Base-by-base conservation (phyloP, 2,329 filamentous ascomycete genomes). In the Fonsecaea multimorphosa region DNA sequence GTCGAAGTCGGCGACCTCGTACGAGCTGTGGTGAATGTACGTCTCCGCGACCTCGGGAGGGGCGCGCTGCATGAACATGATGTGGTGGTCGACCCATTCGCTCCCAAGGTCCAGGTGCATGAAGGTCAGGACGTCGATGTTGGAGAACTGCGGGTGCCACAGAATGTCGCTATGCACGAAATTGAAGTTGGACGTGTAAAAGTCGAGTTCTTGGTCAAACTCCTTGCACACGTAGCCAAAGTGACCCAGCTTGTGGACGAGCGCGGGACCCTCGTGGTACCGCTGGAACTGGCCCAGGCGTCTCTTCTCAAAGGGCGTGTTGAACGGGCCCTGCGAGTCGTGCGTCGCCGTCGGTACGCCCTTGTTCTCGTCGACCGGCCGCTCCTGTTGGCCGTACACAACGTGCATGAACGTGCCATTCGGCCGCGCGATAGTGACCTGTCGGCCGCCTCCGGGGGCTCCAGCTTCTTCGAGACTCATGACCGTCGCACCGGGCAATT, bases 1-100 rank as follows among this genome's bases (percentile, higher is more conserved):
- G 73, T 91, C 89, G 71, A 89, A 90, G 74, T 91, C 88, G 71
- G 89, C 85, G 3, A 89, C 88, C 76, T 91, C 89, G 70, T 88
- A 92, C 1, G 83, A 86, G 24, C 84, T 84, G 76, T 91, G 89
- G 73, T 91, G 89, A 1, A 91, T 83, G 73, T 88, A 86, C 0
- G 72, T 61, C 14, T 63, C 63, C 22, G 46, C 31, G 29, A 60
- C 57, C n/a, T 68, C 66, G 1, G 68, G 68, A 2, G 63, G 40
- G 6, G 64, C 53, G 0, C 68, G 60, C 38, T 60, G 70, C 67
- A 86, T 76, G 75, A 85, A 85, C 61, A 86, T 81, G 4, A 76
- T 78, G 66, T 85, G 84, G 66, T 86, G 84, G 70, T 86, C 84
- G 0, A 80, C 78, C 31, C 77, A 76, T 0, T 76, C 74, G 0